Base-by-base conservation (phyloP, 768 basidiomycete species). In the Tulasnella sp. region DNA sequence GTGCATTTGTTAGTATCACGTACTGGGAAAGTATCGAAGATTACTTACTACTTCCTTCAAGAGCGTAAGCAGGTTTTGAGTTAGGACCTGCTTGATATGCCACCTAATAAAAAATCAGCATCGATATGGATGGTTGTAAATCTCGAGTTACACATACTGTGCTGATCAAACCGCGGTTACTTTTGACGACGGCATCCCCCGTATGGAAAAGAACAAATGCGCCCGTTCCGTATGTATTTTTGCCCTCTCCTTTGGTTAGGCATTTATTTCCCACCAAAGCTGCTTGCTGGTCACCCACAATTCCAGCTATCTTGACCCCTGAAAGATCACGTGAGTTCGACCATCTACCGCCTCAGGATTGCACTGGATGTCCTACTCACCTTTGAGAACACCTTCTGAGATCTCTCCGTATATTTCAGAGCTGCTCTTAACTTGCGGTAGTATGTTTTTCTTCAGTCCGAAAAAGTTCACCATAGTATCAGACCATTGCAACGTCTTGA, bases 251-350 rank as follows among this genome's bases (percentile, higher is more conserved):
- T 57, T 76, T 72, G n/a, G 62, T 70, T 48, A 99, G 65, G 62
- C 95, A 98, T 65, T 95, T 96, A 70, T 99, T 96, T 0, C 93
- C 95, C 45, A 96, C 78, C 20, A 99, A 70, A 20, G 93, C 93
- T 4, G 85, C 95, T 64, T 99, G 95, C 68, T 99, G 95, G 63
- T 99, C 95, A n/a, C 95, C 95, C 6, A 93, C 79, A 41, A 98
- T 77, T 19, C 93, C 93, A 32, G 81, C 91, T 47, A 99, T 87
- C 7, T 82, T 82, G 9, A 90, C 72, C 34, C 84, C 88, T 31
- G 64, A 62, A 16, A 71, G 57, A 3, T 65, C 54, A 28, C 58
- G 55, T n/a, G 50, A 58, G 37, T 53, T n/a, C 31, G 9, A 24
- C 39, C 24, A 43, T 42, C 25, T 47, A 3, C 1, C 5, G 33